phyloP scores from a whole-genome alignment of 1,284 basidiomycete genomes.

The Rhodotorula sp. region DNA sequence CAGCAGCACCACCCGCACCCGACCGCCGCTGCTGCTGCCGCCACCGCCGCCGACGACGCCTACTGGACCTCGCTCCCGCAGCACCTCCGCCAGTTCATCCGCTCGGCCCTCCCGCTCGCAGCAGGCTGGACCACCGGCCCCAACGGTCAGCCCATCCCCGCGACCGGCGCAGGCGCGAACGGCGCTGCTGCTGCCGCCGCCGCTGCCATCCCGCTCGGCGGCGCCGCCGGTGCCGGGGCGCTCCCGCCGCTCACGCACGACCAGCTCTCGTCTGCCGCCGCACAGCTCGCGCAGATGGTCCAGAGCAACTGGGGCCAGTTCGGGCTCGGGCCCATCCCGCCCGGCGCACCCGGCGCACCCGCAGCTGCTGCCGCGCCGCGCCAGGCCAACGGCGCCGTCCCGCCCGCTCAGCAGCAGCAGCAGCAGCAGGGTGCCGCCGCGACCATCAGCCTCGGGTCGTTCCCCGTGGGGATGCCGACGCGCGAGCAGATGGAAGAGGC shows the following conservation, averaged over 20 bases:
- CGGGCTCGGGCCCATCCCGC: slow-evolving; percentile 37
- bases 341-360: neutral
- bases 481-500: slow-evolving; percentile 43
- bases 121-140: slow-evolving; percentile 41
- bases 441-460: slow-evolving; percentile 45
- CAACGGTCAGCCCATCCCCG: slow-evolving; percentile 30
- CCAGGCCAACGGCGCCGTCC: slow-evolving; percentile 5
- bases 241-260: slow-evolving; percentile 46
- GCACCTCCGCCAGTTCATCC: slow-evolving; percentile 60
- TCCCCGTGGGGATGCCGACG: slow-evolving; percentile 45
- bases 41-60: slow-evolving; percentile 55
- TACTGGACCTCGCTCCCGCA: slow-evolving; percentile 62
- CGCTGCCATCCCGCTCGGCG: slow-evolving; percentile 12
- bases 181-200: neutral
- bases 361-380: slow-evolving; percentile 2
- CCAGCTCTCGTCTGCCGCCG: slow-evolving; percentile 47
- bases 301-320: slow-evolving; percentile 47
- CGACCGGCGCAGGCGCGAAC: neutral
- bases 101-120: slow-evolving; percentile 59
- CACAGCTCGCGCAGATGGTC: slow-evolving; percentile 49
- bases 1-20: slow-evolving; percentile 5
- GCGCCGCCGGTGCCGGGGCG: slow-evolving; percentile 17
- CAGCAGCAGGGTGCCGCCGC: slow-evolving; percentile 24
- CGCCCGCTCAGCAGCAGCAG: slow-evolving; percentile 11
- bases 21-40: neutral